Percentiles rank a stretch among this genome's conserved stretches.
These are phyloP conservation scores for Aspergillus intermedius DNA, from an alignment of 2,329 filamentous ascomycete genomes.

Conservation along the genomic window DNA sequence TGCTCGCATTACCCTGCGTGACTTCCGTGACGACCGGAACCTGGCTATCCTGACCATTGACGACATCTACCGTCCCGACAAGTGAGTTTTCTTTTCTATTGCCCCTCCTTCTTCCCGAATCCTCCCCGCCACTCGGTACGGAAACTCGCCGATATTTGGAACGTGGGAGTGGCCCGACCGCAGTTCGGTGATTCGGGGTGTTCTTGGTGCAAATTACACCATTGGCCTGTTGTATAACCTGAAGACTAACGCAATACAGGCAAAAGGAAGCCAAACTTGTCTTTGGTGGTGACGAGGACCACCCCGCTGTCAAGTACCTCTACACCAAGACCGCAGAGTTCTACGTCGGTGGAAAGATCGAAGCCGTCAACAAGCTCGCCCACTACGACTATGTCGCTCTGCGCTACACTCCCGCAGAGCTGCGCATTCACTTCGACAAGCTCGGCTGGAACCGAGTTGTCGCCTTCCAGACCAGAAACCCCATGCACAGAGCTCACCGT, in stretches of 20 bases:
- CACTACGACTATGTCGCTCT: constrained; percentile 99
- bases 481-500: constrained; percentile 97
- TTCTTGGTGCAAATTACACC: no score
- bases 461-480: constrained; percentile 98
- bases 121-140: no score
- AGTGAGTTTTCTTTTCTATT: constrained; percentile 52
- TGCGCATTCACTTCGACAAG: constrained; percentile 97
- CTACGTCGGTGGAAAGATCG: constrained; percentile 92
- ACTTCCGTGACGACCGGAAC: constrained; percentile 94
- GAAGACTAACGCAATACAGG: constrained; percentile 43
- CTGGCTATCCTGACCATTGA: constrained; percentile 92
- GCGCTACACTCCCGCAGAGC: constrained; percentile 89
- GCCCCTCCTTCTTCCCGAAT: no score
- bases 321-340: constrained; percentile 73
- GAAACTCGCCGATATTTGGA: not conserved
- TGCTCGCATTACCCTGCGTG: constrained; percentile 77
- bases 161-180: not conserved
- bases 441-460: constrained; percentile 94
- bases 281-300: constrained; percentile 84
- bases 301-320: constrained; percentile 89
- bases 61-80: constrained; percentile 92
- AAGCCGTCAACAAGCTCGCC: constrained; percentile 89
- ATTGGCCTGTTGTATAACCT: no score
- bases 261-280: constrained; percentile 85
- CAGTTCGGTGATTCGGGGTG: no score